Evolutionary conservation across 768 basidiomycete genomes (phyloP), one percentile per base, ranked within the genome.

Genomic region (Agrocybe pediades): DNA sequence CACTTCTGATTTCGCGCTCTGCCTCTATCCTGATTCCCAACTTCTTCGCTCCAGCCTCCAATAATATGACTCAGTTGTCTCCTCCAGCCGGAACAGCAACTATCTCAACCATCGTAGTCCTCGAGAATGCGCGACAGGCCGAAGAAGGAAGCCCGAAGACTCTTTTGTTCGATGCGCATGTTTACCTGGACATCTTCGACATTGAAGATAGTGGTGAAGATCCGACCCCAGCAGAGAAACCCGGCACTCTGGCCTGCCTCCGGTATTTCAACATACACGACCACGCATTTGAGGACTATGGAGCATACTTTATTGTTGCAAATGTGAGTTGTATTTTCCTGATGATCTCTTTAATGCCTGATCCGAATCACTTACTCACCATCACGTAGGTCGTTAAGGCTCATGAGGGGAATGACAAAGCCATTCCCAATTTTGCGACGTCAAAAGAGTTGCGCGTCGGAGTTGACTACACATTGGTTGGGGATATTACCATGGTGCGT

Each of bases 331-430:
- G 25, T 19, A 7, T 30, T 30, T 30, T 30, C 29, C 15, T 15
- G 7, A 30, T n/a, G n/a, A n/a, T n/a, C n/a, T n/a, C 5, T 24
- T 15, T 45, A 9, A 42, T 27, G 6, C 4, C 19, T 47, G 11
- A 6, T 47, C 27, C 27, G 25, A 19, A 2, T 27, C 26, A 19
- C 19, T 13, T 40, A 48, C 7, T 13, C 1, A 46, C 36, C 23
- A 40, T 9, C n/a, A n/a, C n/a, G n/a, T n/a, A 54, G 53, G 53
- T 54, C 16, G 46, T 49, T 17, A 48, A 49, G 40, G 53, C 49
- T 30, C 36, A 24, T 17, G 26, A 26, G 7, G 36, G 29, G 8
- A 30, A 29, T 40, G 33, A 7, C 45, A 40, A 53, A 9, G 5
- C 25, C 20, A 6, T 49, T 24, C 53, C 53, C 4, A 42, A 48